phyloP scores from a whole-genome alignment of 2,329 filamentous ascomycete species.

The Pseudopithomyces maydicus region DNA sequence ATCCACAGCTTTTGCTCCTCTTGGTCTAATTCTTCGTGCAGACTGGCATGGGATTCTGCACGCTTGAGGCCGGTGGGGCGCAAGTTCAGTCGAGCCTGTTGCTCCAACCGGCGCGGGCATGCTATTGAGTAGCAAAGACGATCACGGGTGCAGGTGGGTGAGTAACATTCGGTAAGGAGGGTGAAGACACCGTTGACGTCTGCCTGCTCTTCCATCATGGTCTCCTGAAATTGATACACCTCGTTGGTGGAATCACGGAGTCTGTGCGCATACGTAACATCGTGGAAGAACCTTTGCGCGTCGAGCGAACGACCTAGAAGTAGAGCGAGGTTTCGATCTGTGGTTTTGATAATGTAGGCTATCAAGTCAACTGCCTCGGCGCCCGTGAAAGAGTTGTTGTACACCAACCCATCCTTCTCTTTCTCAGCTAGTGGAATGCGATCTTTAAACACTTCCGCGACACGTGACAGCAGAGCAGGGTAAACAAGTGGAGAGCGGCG shows the following conservation, averaged over 20 bases:
- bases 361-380: constrained; percentile 95
- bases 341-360: constrained; percentile 95
- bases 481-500: constrained; percentile 84
- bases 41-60: constrained; percentile 70
- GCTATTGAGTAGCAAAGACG: constrained; percentile 98
- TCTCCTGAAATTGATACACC: constrained; percentile 96
- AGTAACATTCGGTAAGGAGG: constrained; percentile 94
- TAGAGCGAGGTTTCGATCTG: constrained; percentile 90
- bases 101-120: constrained; percentile 89
- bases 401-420: constrained; percentile 94
- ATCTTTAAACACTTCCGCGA: constrained; percentile 89
- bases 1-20: constrained; percentile 99
- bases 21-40: constrained; percentile 80
- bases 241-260: constrained; percentile 92
- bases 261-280: constrained; percentile 96
- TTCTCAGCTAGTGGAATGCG: constrained; percentile 85
- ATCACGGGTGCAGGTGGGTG: constrained; percentile 93
- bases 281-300: constrained; percentile 98
- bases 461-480: constrained; percentile 88
- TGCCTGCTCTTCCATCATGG: constrained; percentile 81
- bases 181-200: constrained; percentile 97
- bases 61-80: constrained; percentile 86
- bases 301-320: constrained; percentile 90
- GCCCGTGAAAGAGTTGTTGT: constrained; percentile 96
- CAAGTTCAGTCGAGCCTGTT: constrained; percentile 91